Evolutionary conservation across 23 red algal species (phyloP), one percentile per base, ranked within the genome.

Genomic region (Gracilaria caudata): DNA sequence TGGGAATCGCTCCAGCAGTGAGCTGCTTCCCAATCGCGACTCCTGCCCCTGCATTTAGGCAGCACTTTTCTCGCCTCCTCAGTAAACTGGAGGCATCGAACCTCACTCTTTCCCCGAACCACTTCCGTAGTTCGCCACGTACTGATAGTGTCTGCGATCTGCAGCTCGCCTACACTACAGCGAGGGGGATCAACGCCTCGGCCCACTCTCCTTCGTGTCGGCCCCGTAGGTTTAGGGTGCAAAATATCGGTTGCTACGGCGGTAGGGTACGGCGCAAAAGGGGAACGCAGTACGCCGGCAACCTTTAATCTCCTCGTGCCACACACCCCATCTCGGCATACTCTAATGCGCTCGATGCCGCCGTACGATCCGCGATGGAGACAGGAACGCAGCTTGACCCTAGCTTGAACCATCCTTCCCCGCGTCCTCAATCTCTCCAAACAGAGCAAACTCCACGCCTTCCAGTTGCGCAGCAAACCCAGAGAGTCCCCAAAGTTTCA

Each of bases 1-100:
- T n/a, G 57, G 20, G 57, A 6, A 6, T 4, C 4, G 20, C 26
- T 61, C 26, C 5, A n/a, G 26, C 57, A 9, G 20, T 61, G 57
- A 9, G 20, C 57, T 6, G n/a, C n/a, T n/a, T n/a, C n/a, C n/a
- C n/a, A n/a, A n/a, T n/a, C n/a, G n/a, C n/a, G n/a, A n/a, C n/a
- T n/a, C n/a, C n/a, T 19, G 19, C 19, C 19, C 19, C 51, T 10
- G 51, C 12, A 54, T 54, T 54, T 54, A 54, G 19, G 51, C 51
- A 10, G 51, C 19, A 19, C 10, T 10, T 10, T 7, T n/a, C 5
- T 9, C 57, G 57, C 57, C 57, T 61, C 57, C 43, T 10, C 7
- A 61, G 57, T 61, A 61, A 61, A 20, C 57, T 16, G n/a, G 57
- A 61, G 57, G 57, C 57, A 61, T 61, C 57, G 17, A 61, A 61